Conservation (phyloP, 2,329 filamentous ascomycete species). For the Exutisphaerella laricina region DNA sequence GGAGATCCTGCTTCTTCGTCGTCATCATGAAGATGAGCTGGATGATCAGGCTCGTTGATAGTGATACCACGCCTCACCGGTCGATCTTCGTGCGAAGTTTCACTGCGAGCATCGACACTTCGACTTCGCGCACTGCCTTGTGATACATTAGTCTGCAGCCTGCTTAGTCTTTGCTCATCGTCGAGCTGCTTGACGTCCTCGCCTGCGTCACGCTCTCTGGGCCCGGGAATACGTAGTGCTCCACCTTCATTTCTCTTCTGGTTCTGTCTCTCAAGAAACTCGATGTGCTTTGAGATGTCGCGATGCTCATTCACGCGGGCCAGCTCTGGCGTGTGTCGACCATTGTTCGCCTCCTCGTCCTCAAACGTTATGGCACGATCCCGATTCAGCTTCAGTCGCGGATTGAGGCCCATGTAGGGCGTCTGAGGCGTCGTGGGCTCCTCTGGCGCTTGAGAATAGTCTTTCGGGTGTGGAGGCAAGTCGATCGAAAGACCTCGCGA, state of each 20-base stretch:
- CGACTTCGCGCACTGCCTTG: neutral
- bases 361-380: slow-evolving; percentile 60
- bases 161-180: slow-evolving; percentile 37
- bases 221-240: slow-evolving; percentile 82
- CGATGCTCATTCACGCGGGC: slow-evolving; percentile 49
- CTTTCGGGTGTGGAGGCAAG: neutral
- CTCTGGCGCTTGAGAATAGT: neutral
- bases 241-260: slow-evolving; percentile 57
- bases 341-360: slow-evolving; percentile 49
- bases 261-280: slow-evolving; percentile 78
- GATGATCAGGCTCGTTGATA: slow-evolving; percentile 58
- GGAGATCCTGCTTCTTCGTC: slow-evolving; percentile 17
- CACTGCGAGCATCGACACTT: slow-evolving; percentile 19
- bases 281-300: slow-evolving; percentile 63
- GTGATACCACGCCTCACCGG: slow-evolving; percentile 44
- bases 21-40: slow-evolving; percentile 25
- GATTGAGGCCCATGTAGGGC: slow-evolving; percentile 27
- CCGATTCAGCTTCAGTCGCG: slow-evolving; percentile 20
- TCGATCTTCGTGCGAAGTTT: slow-evolving; percentile 6
- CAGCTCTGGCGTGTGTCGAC: slow-evolving; percentile 37
- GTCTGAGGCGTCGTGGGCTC: slow-evolving; percentile 2
- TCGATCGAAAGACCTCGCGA: slow-evolving; percentile 1
- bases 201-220: slow-evolving; percentile 81
- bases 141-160: slow-evolving; percentile 22
- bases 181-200: slow-evolving; percentile 60